Conservation (phyloP, 208 protist species). For the Wallacemonas sp. region DNA sequence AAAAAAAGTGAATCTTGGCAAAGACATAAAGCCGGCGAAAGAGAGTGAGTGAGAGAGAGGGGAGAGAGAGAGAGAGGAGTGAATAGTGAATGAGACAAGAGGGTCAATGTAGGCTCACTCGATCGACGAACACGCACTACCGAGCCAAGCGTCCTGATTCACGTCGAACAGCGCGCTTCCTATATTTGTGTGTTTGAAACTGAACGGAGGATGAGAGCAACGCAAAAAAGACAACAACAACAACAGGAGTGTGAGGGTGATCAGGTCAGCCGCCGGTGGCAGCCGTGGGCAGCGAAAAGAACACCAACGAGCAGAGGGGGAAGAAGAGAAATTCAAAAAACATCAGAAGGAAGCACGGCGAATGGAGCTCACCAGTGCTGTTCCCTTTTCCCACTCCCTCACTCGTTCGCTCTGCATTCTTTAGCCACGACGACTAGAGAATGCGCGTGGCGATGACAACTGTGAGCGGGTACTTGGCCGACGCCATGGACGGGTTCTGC, state of each 20-base stretch:
- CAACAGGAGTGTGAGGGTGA: background rate
- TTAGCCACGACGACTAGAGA: slow-evolving; percentile 25
- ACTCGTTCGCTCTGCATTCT: too few relatives aligned
- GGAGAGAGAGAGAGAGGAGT: background rate
- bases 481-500: background rate
- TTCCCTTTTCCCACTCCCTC: too few relatives aligned
- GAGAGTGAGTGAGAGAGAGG: background rate
- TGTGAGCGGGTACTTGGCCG: background rate
- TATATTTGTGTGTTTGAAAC: background rate
- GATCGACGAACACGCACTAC: too few relatives aligned
- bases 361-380: background rate
- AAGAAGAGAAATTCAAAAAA: background rate
- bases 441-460: slow-evolving; percentile 58
- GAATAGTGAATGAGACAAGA: too few relatives aligned
- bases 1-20: background rate
- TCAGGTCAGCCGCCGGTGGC: too few relatives aligned
- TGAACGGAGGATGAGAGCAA: background rate
- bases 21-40: background rate
- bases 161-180: too few relatives aligned
- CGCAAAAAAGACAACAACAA: background rate
- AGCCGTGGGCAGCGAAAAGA: background rate
- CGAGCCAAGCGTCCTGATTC: too few relatives aligned
- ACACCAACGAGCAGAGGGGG: background rate
- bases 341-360: background rate
- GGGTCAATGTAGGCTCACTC: too few relatives aligned